Conservation (phyloP, 129 eudicot species). For the Heracleum sosnowskyi region DNA sequence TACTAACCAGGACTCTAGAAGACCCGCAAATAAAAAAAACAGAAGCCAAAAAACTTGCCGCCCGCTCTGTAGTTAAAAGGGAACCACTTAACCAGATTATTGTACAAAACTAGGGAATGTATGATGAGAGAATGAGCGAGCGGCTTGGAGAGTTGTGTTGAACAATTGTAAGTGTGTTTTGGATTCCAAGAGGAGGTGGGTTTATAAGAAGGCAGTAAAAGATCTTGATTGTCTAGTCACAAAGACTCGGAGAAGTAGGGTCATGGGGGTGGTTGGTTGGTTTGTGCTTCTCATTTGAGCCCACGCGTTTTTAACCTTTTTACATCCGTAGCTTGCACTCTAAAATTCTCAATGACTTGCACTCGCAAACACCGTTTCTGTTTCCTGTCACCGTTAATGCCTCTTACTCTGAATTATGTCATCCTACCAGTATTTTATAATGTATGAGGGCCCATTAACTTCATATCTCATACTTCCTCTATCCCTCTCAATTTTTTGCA, state of each 20-base stretch:
- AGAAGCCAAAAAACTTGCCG: constrained; percentile 12
- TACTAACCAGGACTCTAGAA: constrained; percentile 32
- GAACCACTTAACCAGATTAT: not conserved
- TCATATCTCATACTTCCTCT: no score
- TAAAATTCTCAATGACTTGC: constrained; percentile 15
- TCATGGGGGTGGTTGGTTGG: constrained; percentile 11
- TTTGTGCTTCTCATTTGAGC: constrained; percentile 19
- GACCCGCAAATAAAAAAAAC: not conserved
- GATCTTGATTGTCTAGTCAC: constrained; percentile 23
- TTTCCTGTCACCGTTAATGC: not conserved
- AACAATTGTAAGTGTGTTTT: constrained; percentile 4
- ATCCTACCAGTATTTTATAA: not conserved
- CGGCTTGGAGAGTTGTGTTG: constrained; percentile 22
- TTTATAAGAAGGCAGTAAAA: constrained; percentile 43
- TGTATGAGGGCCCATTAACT: no score
- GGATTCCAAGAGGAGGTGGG: constrained; percentile 24
- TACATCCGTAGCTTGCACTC: constrained; percentile 45
- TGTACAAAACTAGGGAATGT: not conserved
- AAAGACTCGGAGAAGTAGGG: constrained; percentile 11
- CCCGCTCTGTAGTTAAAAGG: not conserved
- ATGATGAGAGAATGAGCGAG: constrained; percentile 30
- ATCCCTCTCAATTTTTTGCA: no score
- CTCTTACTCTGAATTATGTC: not conserved
- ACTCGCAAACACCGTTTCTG: not conserved
- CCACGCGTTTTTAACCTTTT: constrained; percentile 31